Conservation (phyloP, 1,284 basidiomycete species). For the Ganoderma sinense region DNA sequence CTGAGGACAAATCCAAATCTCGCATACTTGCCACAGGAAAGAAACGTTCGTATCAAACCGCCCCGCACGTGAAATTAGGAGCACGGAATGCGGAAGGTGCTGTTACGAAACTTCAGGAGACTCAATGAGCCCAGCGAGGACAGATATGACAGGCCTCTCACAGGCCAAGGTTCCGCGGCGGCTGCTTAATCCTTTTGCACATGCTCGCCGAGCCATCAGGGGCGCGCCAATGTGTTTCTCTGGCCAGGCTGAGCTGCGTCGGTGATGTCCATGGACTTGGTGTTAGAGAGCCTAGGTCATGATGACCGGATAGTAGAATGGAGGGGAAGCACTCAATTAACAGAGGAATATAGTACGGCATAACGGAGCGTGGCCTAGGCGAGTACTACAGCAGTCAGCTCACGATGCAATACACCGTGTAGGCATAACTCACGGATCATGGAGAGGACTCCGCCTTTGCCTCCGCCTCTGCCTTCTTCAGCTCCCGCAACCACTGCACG, state of each 20-base stretch:
- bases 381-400: neutral
- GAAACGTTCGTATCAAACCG: neutral
- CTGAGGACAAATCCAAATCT: neutral
- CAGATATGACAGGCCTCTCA: neutral
- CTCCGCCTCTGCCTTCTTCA: constrained; percentile 34
- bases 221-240: neutral
- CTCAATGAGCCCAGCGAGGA: neutral
- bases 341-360: neutral
- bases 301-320: neutral
- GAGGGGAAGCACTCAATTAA: neutral
- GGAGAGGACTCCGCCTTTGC: constrained; percentile 11
- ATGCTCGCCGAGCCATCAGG: neutral
- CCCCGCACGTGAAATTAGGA: neutral
- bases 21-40: neutral
- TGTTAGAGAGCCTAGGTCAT: neutral
- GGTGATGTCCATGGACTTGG: neutral
- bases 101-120: neutral
- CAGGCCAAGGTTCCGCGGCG: neutral
- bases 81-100: neutral
- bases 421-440: neutral
- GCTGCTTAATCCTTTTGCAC: neutral
- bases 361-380: neutral
- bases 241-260: neutral
- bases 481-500: constrained; percentile 39
- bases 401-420: neutral